These are phyloP conservation scores for Pythium pyrilobum DNA, from an alignment of 352 stramenopile genomes.

Conservation along the genomic window DNA sequence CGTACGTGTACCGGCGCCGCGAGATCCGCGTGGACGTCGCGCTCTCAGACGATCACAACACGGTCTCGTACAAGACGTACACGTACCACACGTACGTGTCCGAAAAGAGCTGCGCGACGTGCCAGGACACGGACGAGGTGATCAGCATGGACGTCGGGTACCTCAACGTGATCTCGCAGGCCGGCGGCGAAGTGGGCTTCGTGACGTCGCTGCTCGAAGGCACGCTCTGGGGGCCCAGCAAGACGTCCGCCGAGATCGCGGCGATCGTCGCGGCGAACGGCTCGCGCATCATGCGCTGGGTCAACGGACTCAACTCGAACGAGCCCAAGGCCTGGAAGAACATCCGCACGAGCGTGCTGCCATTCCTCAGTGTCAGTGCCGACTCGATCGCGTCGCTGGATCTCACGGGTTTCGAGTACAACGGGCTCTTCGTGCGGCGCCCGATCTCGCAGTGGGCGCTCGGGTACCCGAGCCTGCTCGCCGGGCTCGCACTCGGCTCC, in stretches of 20 bases:
- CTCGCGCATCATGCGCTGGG: slow-evolving; percentile 62
- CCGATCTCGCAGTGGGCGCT: slow-evolving; percentile 59
- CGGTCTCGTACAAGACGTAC: slow-evolving; percentile 73
- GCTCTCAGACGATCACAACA: slow-evolving; percentile 39
- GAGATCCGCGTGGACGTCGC: slow-evolving; percentile 60
- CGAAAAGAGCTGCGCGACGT: slow-evolving; percentile 46
- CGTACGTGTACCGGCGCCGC: slow-evolving; percentile 64
- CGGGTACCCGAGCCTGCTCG: slow-evolving; percentile 67
- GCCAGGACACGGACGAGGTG: slow-evolving; percentile 49
- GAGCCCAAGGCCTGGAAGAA: slow-evolving; percentile 59
- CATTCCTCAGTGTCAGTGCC: slow-evolving; percentile 28
- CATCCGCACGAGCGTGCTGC: slow-evolving; percentile 36
- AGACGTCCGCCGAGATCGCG: slow-evolving; percentile 18
- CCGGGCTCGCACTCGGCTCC: slow-evolving; percentile 44
- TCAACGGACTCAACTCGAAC: slow-evolving; percentile 77
- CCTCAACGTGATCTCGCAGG: slow-evolving; percentile 56
- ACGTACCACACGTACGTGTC: slow-evolving; percentile 61
- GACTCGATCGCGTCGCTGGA: slow-evolving; percentile 35
- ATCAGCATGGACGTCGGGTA: slow-evolving; percentile 58
- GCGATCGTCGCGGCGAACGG: slow-evolving; percentile 34
- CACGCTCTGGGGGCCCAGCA: slow-evolving; percentile 31
- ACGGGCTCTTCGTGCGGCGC: slow-evolving; percentile 60
- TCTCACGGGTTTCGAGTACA: slow-evolving; percentile 64
- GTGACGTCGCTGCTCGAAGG: slow-evolving; percentile 33
- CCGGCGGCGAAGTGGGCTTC: slow-evolving; percentile 57